Conservation (phyloP, 2,329 filamentous ascomycete genomes). For the Cordyceps farinosa region DNA sequence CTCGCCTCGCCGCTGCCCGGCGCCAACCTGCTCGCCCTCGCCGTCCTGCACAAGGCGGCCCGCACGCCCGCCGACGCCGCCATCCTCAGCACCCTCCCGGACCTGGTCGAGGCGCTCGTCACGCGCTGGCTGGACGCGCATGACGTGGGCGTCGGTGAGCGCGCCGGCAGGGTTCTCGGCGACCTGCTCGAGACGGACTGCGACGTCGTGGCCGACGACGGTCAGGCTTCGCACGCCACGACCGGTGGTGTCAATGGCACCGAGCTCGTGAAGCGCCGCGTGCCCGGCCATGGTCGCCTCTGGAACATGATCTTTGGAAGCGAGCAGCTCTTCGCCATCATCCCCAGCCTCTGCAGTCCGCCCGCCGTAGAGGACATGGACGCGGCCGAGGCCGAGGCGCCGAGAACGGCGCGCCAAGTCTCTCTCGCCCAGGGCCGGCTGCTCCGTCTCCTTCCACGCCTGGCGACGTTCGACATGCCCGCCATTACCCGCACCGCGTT, state of each 20-base stretch:
- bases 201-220: slow-evolving; percentile 31
- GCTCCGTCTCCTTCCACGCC: slow-evolving; percentile 48
- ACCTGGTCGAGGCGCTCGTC: slow-evolving; percentile 47
- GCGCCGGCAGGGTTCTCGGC: slow-evolving; percentile 47
- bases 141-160: slow-evolving; percentile 36
- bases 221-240: slow-evolving; percentile 20
- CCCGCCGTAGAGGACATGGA: slow-evolving; percentile 25
- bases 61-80: slow-evolving; percentile 45
- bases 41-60: slow-evolving; percentile 54
- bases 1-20: slow-evolving; percentile 52
- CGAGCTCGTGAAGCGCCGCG: slow-evolving; percentile 36
- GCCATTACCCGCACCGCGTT: slow-evolving; percentile 37
- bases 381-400: background rate
- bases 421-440: slow-evolving; percentile 52
- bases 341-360: slow-evolving; percentile 36
- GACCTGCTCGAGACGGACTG: slow-evolving; percentile 56
- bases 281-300: slow-evolving; percentile 48
- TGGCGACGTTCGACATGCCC: slow-evolving; percentile 45
- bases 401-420: slow-evolving; percentile 36
- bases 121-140: slow-evolving; percentile 37
- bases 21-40: slow-evolving; percentile 55
- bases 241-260: slow-evolving; percentile 24
- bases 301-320: slow-evolving; percentile 53
- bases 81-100: slow-evolving; percentile 47
- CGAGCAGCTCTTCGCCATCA: slow-evolving; percentile 40